A percentile compares a stretch with the other conserved stretches of the same genome.
Conservation (phyloP, 2,329 filamentous ascomycete species). For the Pseudovirgaria hyperparasitica region DNA sequence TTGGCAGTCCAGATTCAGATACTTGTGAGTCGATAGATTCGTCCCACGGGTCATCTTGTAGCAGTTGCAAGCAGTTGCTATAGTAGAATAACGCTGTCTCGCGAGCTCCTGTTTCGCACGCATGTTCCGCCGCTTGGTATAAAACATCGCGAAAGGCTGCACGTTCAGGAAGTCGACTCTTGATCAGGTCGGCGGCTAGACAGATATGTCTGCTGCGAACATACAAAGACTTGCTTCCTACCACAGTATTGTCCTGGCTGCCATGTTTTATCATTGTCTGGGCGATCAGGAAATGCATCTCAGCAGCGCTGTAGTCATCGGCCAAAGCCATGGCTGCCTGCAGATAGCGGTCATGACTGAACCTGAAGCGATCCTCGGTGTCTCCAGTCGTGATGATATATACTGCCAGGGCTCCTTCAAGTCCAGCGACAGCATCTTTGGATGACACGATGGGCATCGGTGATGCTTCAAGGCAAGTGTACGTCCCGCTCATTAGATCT, state of each 20-base stretch:
- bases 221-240: slow-evolving; percentile 42
- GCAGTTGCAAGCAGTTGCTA: slow-evolving; percentile 58
- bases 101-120: slow-evolving; percentile 70
- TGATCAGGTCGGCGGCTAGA: slow-evolving; percentile 63
- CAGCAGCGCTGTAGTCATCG: slow-evolving; percentile 51
- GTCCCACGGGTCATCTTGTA: slow-evolving; percentile 70
- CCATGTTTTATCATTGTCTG: slow-evolving; percentile 65
- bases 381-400: slow-evolving; percentile 74
- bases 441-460: slow-evolving; percentile 43
- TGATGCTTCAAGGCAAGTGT: slow-evolving; percentile 27
- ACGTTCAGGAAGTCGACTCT: slow-evolving; percentile 46
- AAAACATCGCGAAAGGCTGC: slow-evolving; percentile 62
- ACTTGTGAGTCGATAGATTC: no score
- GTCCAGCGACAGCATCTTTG: slow-evolving; percentile 59
- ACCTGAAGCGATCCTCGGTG: slow-evolving; percentile 73
- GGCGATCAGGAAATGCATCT: slow-evolving; percentile 87
- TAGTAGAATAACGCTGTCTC: slow-evolving; percentile 76
- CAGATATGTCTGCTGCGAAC: slow-evolving; percentile 72
- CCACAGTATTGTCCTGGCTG: slow-evolving; percentile 41
- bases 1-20: no score
- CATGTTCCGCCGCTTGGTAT: slow-evolving; percentile 63
- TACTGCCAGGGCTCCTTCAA: slow-evolving; percentile 70
- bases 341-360: slow-evolving; percentile 78
- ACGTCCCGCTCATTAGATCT: slow-evolving; percentile 61
- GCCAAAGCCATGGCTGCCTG: slow-evolving; percentile 52